phyloP scores from a whole-genome alignment of 768 basidiomycete species.

The Kwoniella bestiolae region DNA sequence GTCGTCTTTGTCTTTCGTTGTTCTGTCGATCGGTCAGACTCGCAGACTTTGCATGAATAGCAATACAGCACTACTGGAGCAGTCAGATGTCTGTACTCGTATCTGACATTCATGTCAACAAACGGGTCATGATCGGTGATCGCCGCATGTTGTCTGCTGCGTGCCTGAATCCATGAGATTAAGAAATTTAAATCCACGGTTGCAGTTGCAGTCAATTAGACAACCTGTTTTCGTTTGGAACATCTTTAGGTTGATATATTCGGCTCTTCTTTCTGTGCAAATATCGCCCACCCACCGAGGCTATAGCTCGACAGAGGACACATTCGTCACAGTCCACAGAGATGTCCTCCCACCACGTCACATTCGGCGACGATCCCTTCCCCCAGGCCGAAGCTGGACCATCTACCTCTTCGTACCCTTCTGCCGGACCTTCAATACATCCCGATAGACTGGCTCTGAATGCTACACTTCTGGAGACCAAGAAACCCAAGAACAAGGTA shows the following conservation, averaged over 20 bases:
- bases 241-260: too few species aligned
- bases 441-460: slow-evolving; percentile 21
- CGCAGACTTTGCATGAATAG: background rate
- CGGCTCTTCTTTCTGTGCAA: too few species aligned
- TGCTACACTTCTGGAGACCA: background rate
- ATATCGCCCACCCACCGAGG: too few species aligned
- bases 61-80: too few species aligned
- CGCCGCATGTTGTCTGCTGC: background rate
- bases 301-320: too few species aligned
- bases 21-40: background rate
- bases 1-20: background rate
- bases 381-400: slow-evolving; percentile 6
- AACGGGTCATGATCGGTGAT: background rate
- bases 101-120: background rate
- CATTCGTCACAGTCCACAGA: too few species aligned
- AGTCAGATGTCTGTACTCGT: too few species aligned
- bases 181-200: background rate
- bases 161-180: slow-evolving; percentile 16
- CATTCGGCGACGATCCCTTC: slow-evolving; percentile 2
- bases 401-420: background rate
- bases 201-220: background rate
- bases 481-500: slow-evolving; percentile 26
- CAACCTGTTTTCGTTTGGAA: too few species aligned
- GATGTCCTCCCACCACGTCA: slow-evolving; percentile 12
- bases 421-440: slow-evolving; percentile 23